A percentile compares a stretch with the other conserved stretches of the same genome.
Evolutionary conservation across 2,329 filamentous ascomycete species (phyloP).

Genomic region (Alternaria consortialis): DNA sequence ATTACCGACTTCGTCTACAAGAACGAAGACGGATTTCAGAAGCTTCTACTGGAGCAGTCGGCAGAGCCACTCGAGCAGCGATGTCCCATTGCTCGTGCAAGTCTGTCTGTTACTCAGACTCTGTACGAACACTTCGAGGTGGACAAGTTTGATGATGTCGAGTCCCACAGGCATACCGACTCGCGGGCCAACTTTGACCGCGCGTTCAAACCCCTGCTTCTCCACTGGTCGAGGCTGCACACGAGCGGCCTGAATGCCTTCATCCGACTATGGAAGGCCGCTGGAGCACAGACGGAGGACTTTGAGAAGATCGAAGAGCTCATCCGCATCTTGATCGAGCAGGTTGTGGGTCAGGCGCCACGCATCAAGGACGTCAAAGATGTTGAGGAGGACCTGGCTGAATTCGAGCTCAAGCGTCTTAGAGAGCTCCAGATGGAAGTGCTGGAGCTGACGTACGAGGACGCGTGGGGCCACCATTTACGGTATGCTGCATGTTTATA

Average conservation of each 20-base stretch:
- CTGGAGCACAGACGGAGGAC: conserved; percentile 83
- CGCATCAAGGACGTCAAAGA: conserved; percentile 85
- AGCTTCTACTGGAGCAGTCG: conserved; percentile 87
- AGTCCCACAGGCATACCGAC: conserved; percentile 80
- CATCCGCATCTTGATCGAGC: conserved; percentile 87
- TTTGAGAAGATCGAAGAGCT: conserved; percentile 94
- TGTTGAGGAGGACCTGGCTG: conserved; percentile 86
- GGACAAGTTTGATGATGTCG: conserved; percentile 81
- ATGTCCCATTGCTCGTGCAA: conserved; percentile 87
- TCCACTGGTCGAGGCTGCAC: conserved; percentile 94
- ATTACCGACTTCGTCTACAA: conserved; percentile 91
- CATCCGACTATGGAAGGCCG: conserved; percentile 90
- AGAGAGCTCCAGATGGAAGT: conserved; percentile 93
- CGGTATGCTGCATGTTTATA: conserved; percentile 53
- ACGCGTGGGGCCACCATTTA: conserved; percentile 91
- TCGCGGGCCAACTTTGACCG: conserved; percentile 81
- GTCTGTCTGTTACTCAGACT: conserved; percentile 84
- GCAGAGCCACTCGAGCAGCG: conserved; percentile 74
- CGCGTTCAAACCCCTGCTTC: conserved; percentile 82
- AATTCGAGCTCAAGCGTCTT: conserved; percentile 80
- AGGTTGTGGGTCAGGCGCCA: conserved; percentile 82
- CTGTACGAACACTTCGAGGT: conserved; percentile 97
- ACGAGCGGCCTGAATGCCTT: conserved; percentile 86
- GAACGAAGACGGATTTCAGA: conserved; percentile 91
- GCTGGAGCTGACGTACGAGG: conserved; percentile 88